Evolutionary conservation across 257 asterid species (phyloP).

Genomic region (Thymus mandschuricus): DNA sequence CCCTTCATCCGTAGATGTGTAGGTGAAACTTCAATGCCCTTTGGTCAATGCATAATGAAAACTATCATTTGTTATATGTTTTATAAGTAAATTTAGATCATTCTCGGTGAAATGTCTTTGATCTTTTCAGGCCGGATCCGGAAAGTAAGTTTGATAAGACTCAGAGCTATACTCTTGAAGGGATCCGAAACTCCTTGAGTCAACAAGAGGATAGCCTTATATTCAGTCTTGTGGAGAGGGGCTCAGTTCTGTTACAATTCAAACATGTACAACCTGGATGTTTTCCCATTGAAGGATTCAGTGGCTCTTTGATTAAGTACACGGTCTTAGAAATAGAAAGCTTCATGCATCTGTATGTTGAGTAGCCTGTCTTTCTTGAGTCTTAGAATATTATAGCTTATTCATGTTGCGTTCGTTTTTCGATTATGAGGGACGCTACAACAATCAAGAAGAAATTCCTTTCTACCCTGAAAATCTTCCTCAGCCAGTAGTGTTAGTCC

Average conservation of each 20-base stretch:
- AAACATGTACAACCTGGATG: conserved; percentile 67
- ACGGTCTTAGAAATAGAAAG: conserved; percentile 86
- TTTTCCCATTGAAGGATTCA: conserved; percentile 73
- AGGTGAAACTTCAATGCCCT: not conserved
- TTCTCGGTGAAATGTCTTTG: conserved; percentile 21
- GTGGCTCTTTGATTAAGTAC: conserved; percentile 83
- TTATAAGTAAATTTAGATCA: conserved; percentile 17
- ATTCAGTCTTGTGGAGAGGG: conserved; percentile 90
- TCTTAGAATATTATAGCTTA: not conserved
- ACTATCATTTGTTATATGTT: not conserved
- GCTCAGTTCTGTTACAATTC: conserved; percentile 81
- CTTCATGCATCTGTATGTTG: conserved; percentile 76
- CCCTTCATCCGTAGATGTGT: not conserved
- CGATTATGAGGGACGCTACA: conserved; percentile 84
- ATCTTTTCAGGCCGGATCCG: conserved; percentile 47
- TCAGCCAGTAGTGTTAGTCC: conserved; percentile 66
- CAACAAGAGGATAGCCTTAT: conserved; percentile 95
- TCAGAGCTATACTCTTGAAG: conserved; percentile 80
- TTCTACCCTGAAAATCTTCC: conserved; percentile 75
- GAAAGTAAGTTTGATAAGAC: conserved; percentile 78
- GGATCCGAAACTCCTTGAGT: conserved; percentile 78
- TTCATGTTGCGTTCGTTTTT: conserved; percentile 14
- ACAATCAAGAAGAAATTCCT: conserved; percentile 93
- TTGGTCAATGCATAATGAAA: not conserved
- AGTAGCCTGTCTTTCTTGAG: conserved; percentile 6